Base-by-base conservation (phyloP, 768 basidiomycete species). In the Tephrocybe rancida region DNA sequence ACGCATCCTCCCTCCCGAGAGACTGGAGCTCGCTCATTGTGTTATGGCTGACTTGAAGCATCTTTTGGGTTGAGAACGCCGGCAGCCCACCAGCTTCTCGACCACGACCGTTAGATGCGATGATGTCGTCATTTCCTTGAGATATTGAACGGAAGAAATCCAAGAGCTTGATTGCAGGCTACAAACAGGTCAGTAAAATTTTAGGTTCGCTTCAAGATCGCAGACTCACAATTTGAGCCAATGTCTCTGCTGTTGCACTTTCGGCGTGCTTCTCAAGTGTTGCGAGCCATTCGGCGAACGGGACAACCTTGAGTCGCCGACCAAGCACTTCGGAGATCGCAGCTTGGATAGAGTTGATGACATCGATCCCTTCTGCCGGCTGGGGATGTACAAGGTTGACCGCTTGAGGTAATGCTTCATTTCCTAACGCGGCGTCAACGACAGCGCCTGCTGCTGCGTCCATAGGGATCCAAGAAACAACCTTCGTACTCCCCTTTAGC, bases 301-400 rank as follows among this genome's bases (percentile, higher is more conserved):
- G 38, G 8, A 67, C 53, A 0, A 67, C 27, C 24, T 52, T 42
- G 21, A 50, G 54, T 29, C 46, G 44, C 38, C 46, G 48, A 5
- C 47, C 47, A 41, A 59, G 32, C 2, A 37, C 44, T 21, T 43
- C 35, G 16, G 37, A 42, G 21, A 72, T 52, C 10, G 48, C 32
- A 9, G 38, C 34, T 30, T 39, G 38, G 7, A 49, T 38, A 25
- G n/a, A 26, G 10, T 8, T 21, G 14, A 73, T 61, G 22, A 70
- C 53, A 7, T 43, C 29, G 16, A 66, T 59, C 68, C 70, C 75
- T 25, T 61, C 27, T 2, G 70, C 57, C 0, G 73, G 74, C 35
- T 61, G 50, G 0, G 73, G 73, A 46, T 76, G 73, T 2, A 71
- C 67, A 9, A 76, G 43, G 52, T 75, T 74, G 19, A 69, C 55